Percentiles rank a stretch among this genome's conserved stretches.
These are phyloP conservation scores for Populus tomentosa DNA, from an alignment of 441 rosid species.

Conservation along the genomic window DNA sequence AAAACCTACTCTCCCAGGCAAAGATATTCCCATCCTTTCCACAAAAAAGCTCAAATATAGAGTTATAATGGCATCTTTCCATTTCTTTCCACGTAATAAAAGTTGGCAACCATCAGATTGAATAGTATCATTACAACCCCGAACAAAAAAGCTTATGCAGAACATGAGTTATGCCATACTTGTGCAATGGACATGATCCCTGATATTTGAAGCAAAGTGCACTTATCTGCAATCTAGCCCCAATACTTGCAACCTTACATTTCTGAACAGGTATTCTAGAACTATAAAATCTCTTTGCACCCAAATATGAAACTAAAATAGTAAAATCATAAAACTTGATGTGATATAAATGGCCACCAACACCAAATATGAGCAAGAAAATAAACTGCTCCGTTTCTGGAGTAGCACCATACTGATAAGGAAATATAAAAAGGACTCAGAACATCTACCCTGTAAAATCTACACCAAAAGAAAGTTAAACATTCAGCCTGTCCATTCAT, in stretches of 20 bases:
- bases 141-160: neutral
- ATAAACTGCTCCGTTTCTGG: neutral
- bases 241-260: neutral
- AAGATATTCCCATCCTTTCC: neutral
- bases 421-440: no score
- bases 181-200: neutral
- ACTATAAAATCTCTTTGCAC: neutral
- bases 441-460: no score
- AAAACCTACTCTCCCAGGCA: neutral
- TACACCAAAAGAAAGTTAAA: no score
- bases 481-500: no score
- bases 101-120: neutral
- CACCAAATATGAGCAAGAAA: neutral
- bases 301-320: neutral
- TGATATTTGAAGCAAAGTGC: neutral
- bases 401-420: no score
- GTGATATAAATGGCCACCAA: neutral
- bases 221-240: neutral
- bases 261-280: neutral
- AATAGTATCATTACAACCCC: neutral
- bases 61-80: neutral
- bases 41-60: neutral
- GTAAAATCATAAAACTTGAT: neutral
- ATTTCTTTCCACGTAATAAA: neutral
- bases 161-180: neutral